Evolutionary conservation across 192 early-diverging fungal species (phyloP).

Genomic region (Chytriomyces sp.): DNA sequence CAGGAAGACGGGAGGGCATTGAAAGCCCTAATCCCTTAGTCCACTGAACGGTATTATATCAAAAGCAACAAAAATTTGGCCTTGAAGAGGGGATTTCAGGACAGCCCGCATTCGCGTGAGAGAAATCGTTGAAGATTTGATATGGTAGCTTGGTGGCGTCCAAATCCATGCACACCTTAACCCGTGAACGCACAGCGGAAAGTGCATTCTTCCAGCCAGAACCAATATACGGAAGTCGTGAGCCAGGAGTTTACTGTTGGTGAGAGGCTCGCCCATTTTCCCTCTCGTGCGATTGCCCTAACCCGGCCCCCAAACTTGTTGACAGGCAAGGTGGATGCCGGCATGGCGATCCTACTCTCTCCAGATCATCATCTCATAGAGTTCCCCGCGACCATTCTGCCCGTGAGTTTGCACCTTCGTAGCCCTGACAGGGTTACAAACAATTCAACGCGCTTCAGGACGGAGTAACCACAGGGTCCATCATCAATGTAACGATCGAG

Average conservation of each 20-base stretch:
- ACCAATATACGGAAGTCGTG: conserved; percentile 31
- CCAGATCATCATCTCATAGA: conserved; percentile 98
- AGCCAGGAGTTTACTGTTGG: conserved; percentile 35
- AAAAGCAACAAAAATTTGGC: no score
- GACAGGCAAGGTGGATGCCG: conserved; percentile 73
- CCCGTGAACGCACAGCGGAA: no score
- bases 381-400: conserved; percentile 94
- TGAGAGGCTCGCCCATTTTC: background rate
- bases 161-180: no score
- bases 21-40: no score
- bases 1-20: no score
- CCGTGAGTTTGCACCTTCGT: conserved; percentile 50
- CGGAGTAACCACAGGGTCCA: conserved; percentile 89
- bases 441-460: conserved; percentile 32
- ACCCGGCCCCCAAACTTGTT: no score
- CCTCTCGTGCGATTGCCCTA: no score
- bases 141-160: no score
- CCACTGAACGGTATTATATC: no score
- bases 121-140: no score
- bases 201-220: background rate
- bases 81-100: no score
- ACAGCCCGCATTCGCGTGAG: no score
- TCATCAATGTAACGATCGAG: conserved; percentile 94
- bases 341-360: conserved; percentile 84
- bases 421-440: background rate